These are phyloP conservation scores for Diutina catenulata DNA, from an alignment of 1,139 yeast genomes.

Conservation along the genomic window DNA sequence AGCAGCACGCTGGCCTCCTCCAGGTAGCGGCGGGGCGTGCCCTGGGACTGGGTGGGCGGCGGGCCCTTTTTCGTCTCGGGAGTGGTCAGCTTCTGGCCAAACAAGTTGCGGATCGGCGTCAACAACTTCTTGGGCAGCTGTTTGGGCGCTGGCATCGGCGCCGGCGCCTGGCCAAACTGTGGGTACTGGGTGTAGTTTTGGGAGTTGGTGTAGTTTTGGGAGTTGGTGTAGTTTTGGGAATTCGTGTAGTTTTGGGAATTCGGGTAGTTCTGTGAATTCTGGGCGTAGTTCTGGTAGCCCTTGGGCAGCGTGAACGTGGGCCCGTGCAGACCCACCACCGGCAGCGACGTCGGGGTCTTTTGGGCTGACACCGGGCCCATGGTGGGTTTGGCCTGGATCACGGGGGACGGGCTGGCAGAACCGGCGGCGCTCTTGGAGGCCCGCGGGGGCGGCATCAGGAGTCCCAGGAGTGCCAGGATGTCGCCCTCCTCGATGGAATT, in stretches of 20 bases:
- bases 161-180: too few relatives aligned
- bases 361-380: too few relatives aligned
- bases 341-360: background rate
- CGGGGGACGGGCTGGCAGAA: too few relatives aligned
- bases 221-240: too few relatives aligned
- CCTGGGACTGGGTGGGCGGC: background rate
- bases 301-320: background rate
- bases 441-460: background rate
- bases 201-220: too few relatives aligned
- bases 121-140: constrained; percentile 4
- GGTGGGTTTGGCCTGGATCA: too few relatives aligned
- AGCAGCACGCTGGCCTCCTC: background rate
- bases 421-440: too few relatives aligned
- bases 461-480: background rate
- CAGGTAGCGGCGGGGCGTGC: background rate
- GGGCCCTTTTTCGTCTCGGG: too few relatives aligned
- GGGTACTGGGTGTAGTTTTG: background rate
- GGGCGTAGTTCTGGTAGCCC: background rate
- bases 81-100: background rate
- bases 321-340: background rate
- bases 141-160: background rate
- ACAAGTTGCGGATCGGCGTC: constrained; percentile 3
- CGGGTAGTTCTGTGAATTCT: too few relatives aligned
- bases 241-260: too few relatives aligned
- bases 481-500: background rate